Evolutionary conservation across 2,329 filamentous ascomycete species (phyloP).

Genomic region (Metarhizium brunneum): DNA sequence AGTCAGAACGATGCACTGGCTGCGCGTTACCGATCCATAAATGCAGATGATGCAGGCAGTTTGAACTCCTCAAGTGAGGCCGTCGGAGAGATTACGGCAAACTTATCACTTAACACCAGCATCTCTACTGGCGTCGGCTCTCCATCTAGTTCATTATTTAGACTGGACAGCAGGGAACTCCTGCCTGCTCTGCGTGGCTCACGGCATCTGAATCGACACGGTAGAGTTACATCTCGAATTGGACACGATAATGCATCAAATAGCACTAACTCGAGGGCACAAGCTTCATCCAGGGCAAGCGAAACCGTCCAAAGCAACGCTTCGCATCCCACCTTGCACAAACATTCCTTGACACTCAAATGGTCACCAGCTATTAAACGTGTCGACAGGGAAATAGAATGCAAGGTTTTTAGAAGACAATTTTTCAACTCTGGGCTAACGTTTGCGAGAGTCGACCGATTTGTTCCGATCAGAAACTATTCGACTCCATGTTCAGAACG

Average conservation of each 20-base stretch:
- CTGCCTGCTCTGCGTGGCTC: not conserved
- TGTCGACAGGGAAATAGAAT: not conserved
- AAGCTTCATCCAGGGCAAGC: not conserved
- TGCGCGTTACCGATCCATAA: not conserved
- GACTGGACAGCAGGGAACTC: not conserved
- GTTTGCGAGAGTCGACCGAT: slow-evolving; percentile 33
- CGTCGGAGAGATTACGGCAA: not conserved
- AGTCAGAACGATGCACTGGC: not conserved
- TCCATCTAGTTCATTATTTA: not conserved
- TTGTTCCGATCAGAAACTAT: slow-evolving; percentile 35
- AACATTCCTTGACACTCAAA: not conserved
- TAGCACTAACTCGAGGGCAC: not conserved
- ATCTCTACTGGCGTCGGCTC: not conserved
- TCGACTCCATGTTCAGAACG: slow-evolving; percentile 29
- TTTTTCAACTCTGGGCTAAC: not conserved
- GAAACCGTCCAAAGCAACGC: not conserved
- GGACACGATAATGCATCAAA: not conserved
- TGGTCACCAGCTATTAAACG: not conserved
- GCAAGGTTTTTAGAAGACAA: not conserved
- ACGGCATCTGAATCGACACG: not conserved
- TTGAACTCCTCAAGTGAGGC: not conserved
- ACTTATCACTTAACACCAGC: not conserved
- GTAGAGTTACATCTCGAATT: not conserved
- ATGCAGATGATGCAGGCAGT: not conserved
- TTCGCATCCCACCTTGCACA: not conserved